Evolutionary conservation across 257 asterid species (phyloP).

Genomic region (Echites panduratus): DNA sequence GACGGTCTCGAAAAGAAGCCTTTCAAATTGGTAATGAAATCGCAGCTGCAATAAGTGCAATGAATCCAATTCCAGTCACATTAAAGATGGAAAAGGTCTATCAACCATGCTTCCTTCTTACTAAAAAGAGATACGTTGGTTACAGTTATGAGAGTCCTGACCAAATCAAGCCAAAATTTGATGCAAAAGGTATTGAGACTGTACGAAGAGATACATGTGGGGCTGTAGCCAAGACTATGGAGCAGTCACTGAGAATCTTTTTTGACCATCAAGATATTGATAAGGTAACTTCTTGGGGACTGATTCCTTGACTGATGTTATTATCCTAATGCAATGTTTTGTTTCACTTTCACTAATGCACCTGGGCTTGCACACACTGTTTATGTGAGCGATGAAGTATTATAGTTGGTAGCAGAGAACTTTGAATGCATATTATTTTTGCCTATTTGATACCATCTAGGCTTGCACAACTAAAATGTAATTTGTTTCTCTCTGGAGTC

Average conservation of each 20-base stretch:
- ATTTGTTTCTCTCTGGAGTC: neutral
- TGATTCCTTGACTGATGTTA: neutral
- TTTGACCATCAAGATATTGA: conserved; percentile 64
- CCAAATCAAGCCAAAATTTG: conserved; percentile 72
- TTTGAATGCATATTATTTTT: neutral
- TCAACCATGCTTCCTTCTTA: conserved; percentile 87
- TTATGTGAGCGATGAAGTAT: neutral
- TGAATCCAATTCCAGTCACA: conserved; percentile 78
- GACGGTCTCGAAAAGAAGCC: conserved; percentile 77
- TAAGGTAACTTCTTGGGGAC: conserved; percentile 38
- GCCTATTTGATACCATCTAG: neutral
- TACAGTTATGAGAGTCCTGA: conserved; percentile 84
- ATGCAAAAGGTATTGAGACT: conserved; percentile 97
- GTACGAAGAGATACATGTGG: conserved; percentile 92
- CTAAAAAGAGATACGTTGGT: conserved; percentile 95
- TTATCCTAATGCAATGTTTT: neutral
- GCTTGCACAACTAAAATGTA: neutral
- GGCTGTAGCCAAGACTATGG: conserved; percentile 90
- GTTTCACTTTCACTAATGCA: neutral
- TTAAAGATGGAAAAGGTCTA: conserved; percentile 96
- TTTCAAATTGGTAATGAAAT: conserved; percentile 78
- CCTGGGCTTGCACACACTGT: neutral
- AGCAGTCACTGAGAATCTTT: conserved; percentile 68
- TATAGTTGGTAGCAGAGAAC: neutral
- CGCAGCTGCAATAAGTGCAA: conserved; percentile 71